Evolutionary conservation across 2,329 filamentous ascomycete genomes (phyloP).

Genomic region (Penicillium sp.): DNA sequence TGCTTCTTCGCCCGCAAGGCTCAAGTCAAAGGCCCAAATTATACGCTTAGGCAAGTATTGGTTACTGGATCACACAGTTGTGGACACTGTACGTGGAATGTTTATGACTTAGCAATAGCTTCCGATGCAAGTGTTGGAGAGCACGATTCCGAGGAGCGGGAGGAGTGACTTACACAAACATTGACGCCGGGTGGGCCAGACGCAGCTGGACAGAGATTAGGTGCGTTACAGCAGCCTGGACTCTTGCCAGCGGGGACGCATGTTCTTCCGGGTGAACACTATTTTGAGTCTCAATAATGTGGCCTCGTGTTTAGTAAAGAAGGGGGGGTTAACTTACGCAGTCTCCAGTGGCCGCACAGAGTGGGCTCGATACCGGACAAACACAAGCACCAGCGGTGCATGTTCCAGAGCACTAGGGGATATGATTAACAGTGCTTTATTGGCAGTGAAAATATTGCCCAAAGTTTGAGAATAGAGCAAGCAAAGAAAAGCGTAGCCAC

Average conservation of each 20-base stretch:
- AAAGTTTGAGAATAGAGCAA: background rate
- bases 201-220: slow-evolving; percentile 15
- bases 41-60: background rate
- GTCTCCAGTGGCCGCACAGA: slow-evolving; percentile 15
- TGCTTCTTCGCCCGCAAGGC: no score
- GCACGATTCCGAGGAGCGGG: background rate
- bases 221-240: slow-evolving; percentile 16
- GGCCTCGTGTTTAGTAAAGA: background rate
- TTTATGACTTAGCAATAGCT: background rate
- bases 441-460: background rate
- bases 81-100: slow-evolving; percentile 9
- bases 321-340: slow-evolving; percentile 14
- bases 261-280: slow-evolving; percentile 16
- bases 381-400: slow-evolving; percentile 15
- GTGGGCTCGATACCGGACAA: slow-evolving; percentile 10
- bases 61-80: slow-evolving; percentile 2
- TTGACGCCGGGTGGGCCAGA: slow-evolving; percentile 11
- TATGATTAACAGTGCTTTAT: background rate
- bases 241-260: slow-evolving; percentile 16
- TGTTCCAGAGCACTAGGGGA: slow-evolving; percentile 15
- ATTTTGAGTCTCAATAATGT: background rate
- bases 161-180: slow-evolving; percentile 20
- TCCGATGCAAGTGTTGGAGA: background rate
- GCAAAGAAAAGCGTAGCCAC: background rate
- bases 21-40: background rate